Evolutionary conservation across 139 green algal species (phyloP).

Genomic region (Chlamydomonas schloesseri): DNA sequence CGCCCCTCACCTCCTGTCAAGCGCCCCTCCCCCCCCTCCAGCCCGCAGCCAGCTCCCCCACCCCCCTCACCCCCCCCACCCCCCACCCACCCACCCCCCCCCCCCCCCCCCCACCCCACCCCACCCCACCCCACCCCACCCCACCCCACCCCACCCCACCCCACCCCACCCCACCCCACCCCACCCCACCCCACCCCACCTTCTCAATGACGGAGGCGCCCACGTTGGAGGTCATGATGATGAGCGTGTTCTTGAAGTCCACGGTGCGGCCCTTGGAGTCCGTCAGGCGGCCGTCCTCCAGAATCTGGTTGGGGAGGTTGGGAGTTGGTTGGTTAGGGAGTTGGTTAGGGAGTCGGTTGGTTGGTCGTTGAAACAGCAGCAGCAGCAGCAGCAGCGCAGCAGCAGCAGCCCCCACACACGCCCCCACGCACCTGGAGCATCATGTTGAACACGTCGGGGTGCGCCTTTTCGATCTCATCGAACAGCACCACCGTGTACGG

Average conservation of each 20-base stretch:
- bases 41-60: too few relatives aligned
- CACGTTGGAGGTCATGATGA: slow-evolving; percentile 99
- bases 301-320: slow-evolving; percentile 70
- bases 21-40: too few relatives aligned
- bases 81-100: too few relatives aligned
- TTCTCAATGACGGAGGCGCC: slow-evolving; percentile 97
- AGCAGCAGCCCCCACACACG: too few relatives aligned
- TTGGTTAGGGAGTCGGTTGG: neutral
- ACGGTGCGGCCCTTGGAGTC: slow-evolving; percentile 94
- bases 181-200: neutral
- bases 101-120: too few relatives aligned
- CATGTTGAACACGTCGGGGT: slow-evolving; percentile 99
- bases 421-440: slow-evolving; percentile 95
- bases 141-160: too few relatives aligned
- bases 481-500: slow-evolving; percentile 99
- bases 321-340: too few relatives aligned
- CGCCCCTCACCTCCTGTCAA: too few relatives aligned
- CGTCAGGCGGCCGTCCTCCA: slow-evolving; percentile 94
- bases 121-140: too few relatives aligned
- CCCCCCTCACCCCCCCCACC: too few relatives aligned
- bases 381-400: too few relatives aligned
- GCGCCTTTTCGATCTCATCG: slow-evolving; percentile 99
- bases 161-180: slow-evolving; percentile 4
- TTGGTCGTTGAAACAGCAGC: too few relatives aligned
- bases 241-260: slow-evolving; percentile 99